Conservation (phyloP, 2,329 filamentous ascomycete genomes). For the Hymenoscyphus linearis region DNA sequence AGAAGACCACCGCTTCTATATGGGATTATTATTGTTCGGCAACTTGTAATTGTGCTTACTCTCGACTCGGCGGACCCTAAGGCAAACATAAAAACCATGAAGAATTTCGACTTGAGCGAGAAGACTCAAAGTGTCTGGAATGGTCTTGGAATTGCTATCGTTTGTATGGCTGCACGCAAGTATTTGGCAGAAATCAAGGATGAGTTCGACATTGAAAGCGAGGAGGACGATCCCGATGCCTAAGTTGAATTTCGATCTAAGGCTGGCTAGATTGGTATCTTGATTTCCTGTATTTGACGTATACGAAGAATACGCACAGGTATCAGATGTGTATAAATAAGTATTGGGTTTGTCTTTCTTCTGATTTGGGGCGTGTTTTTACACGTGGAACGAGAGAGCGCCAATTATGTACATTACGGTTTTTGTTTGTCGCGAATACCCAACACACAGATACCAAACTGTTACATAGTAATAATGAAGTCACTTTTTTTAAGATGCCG, state of each 20-base stretch:
- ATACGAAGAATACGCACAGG: neutral
- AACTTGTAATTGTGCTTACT: slow-evolving; percentile 28
- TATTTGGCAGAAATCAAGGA: slow-evolving; percentile 30
- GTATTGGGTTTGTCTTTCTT: neutral
- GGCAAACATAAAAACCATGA: slow-evolving; percentile 24
- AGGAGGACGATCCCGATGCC: slow-evolving; percentile 21
- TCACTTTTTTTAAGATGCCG: no score
- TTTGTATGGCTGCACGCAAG: slow-evolving; percentile 28
- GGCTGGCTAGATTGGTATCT: neutral
- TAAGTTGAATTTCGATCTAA: neutral
- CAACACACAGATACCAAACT: neutral
- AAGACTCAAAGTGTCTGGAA: slow-evolving; percentile 32
- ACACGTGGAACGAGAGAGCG: neutral
- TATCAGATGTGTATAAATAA: neutral
- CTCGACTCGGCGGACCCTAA: slow-evolving; percentile 28
- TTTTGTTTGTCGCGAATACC: neutral
- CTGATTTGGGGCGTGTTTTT: neutral
- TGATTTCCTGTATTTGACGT: neutral
- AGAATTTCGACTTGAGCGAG: slow-evolving; percentile 28
- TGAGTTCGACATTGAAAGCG: slow-evolving; percentile 22
- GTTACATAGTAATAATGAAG: neutral
- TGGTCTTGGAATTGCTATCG: slow-evolving; percentile 31
- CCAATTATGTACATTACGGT: neutral
- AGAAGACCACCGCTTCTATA: slow-evolving; percentile 31
- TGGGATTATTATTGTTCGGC: slow-evolving; percentile 30